Base-by-base conservation (phyloP, 2,329 filamentous ascomycete species). In the Cryphonectria carpinicola region DNA sequence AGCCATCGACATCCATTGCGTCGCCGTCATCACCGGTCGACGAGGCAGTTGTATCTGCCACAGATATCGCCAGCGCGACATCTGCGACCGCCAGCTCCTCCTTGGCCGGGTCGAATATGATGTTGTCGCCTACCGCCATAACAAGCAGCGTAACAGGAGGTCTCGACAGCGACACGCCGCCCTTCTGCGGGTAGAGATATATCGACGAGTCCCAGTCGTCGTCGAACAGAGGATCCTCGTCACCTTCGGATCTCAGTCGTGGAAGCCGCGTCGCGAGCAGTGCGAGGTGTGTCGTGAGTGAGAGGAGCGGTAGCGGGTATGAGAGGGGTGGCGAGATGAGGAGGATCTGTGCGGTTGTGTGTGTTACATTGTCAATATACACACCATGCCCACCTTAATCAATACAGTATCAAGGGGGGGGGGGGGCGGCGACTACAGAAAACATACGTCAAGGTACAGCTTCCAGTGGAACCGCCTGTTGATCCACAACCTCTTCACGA, bases 181-280 rank as follows among this genome's bases (percentile, higher is more conserved):
- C 77, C 19, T 81, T 78, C 71, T 86, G 86, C 1, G 90, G 87
- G 82, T 97, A 99, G 41, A 99, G 84, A 70, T 90, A 90, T 25
- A 89, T 86, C 0, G 94, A 90, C 22, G 92, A 92, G 74, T 92
- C 93, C 96, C 96, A 99, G 83, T 99, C 96, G 82, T 99, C 96
- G 83, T 98, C 92, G 82, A 99, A 99, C 79, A 98, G 90, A 17
- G 96, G 96, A 76, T 99, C 96, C 83, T 99, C 96, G 82, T 98
- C 95, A 70, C 89, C 89, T 80, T 97, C 93, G 1, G 95, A 98
- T 79, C 93, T 93, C 66, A 98, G 86, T 37, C 90, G 88, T 10
- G 96, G 96, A 3, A 98, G 86, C 74, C 92, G 90, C 8, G 96
- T 95, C 41, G 93, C 91, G 73, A 98, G 90, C 63, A 99, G 92